Evolutionary conservation across 1,284 basidiomycete genomes (phyloP), one percentile per base, ranked within the genome.

Genomic region (Ustilago hordei): DNA sequence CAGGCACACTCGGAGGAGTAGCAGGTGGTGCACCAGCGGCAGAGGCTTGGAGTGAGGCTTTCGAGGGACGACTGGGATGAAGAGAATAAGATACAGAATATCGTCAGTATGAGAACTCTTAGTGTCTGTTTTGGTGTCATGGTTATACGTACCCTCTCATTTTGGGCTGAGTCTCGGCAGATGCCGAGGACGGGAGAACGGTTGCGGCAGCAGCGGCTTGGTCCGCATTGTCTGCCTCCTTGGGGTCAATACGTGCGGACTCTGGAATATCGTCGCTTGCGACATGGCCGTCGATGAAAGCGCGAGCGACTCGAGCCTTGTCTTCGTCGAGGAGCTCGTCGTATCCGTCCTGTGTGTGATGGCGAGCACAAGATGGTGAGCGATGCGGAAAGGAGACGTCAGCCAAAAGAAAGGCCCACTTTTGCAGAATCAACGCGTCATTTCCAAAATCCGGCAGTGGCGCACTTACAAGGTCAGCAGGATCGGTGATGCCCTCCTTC

Each of bases 401-500:
- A 41, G 39, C 11, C 12, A 41, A 41, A 6, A 41, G 23, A 41
- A 6, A 41, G 23, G 23, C 23, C 23, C 23, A 28, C 23, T 28
- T 28, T 32, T 28, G 58, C 31, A 23, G 23, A 28, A 28, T 17
- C 13, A 35, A 43, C 47, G 60, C 39, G 53, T 45, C 34, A 41
- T 43, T 36, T 52, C 12, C 19, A 43, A 38, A 55, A 13, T 32
- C 38, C 0, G n/a, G 52, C 60, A 23, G 7, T 19, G 15, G n/a
- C n/a, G n/a, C 43, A 45, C 43, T 45, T 45, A 45, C 43, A 23
- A 80, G 62, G 50, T 80, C 78, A 28, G 43, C 53, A 8, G 80
- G 88, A 11, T 89, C 88, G 8, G 89, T 87, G 80, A 92, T 73
- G 54, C 75, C 75, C 9, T 78, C 89, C 7, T 87, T 87, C 35